Evolutionary conservation across 2,329 filamentous ascomycete species (phyloP).

Genomic region (Fusarium foetens): DNA sequence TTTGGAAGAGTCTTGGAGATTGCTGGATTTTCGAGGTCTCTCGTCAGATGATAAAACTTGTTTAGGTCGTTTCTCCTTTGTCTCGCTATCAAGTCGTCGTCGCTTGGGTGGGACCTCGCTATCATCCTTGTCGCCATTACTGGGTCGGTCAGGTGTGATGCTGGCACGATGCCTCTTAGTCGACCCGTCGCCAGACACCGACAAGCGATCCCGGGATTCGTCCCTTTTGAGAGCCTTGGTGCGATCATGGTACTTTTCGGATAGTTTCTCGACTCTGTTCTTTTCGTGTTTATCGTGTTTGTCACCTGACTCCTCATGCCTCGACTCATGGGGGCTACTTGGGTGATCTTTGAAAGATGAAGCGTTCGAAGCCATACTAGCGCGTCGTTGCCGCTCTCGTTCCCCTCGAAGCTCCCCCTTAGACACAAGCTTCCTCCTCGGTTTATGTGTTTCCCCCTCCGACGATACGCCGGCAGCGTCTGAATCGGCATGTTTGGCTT

Average conservation of each 20-base stretch:
- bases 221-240: conserved; percentile 71
- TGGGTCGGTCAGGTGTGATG: conserved; percentile 65
- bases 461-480: conserved; percentile 64
- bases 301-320: conserved; percentile 60
- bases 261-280: conserved; percentile 50
- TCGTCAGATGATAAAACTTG: conserved; percentile 58
- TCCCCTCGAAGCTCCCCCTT: conserved; percentile 70
- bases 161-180: conserved; percentile 70
- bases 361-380: conserved; percentile 66
- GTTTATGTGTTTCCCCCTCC: conserved; percentile 67
- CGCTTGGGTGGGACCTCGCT: conserved; percentile 64
- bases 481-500: conserved; percentile 64
- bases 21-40: conserved; percentile 55
- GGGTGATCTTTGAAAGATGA: conserved; percentile 63
- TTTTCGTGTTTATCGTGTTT: conserved; percentile 58
- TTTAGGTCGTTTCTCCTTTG: conserved; percentile 60
- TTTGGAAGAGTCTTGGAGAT: conserved; percentile 55
- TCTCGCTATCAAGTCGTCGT: conserved; percentile 65
- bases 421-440: conserved; percentile 70
- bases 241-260: conserved; percentile 68
- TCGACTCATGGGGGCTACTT: conserved; percentile 62
- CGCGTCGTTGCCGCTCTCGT: conserved; percentile 66
- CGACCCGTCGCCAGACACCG: conserved; percentile 61
- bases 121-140: conserved; percentile 63
- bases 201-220: conserved; percentile 66